These are phyloP conservation scores for Fragaria vesca DNA, from an alignment of 306 rosid genomes.

Conservation along the genomic window DNA sequence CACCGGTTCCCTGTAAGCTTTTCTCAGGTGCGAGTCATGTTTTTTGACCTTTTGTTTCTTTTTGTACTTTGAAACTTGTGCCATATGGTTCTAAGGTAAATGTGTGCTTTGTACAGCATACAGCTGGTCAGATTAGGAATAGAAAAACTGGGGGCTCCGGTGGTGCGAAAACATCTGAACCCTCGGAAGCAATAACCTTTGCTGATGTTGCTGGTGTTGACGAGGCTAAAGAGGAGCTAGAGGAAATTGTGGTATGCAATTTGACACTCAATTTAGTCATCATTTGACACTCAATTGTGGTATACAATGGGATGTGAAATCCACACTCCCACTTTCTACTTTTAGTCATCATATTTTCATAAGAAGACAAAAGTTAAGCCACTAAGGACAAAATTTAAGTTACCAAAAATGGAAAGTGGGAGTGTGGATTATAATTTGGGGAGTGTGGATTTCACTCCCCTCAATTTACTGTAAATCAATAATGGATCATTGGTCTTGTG, in stretches of 20 bases:
- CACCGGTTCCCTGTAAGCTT: slow-evolving; percentile 83
- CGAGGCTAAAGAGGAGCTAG: slow-evolving; percentile 98
- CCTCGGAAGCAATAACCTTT: slow-evolving; percentile 81
- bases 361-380: too few species aligned
- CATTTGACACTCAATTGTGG: too few species aligned
- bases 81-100: slow-evolving; percentile 30
- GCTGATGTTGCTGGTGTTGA: slow-evolving; percentile 98
- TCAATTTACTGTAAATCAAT: slow-evolving; percentile 12
- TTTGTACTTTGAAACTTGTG: slow-evolving; percentile 16
- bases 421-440: too few species aligned
- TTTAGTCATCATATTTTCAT: too few species aligned
- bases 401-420: too few species aligned
- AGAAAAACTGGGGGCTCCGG: slow-evolving; percentile 78
- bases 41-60: background rate
- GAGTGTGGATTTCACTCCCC: background rate
- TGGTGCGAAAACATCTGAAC: slow-evolving; percentile 73
- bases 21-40: slow-evolving; percentile 58
- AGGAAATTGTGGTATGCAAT: slow-evolving; percentile 89
- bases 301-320: too few species aligned
- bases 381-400: too few species aligned
- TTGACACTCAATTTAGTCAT: slow-evolving; percentile 23
- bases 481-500: slow-evolving; percentile 15
- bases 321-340: too few species aligned
- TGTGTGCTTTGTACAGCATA: slow-evolving; percentile 58
- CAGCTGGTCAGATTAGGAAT: slow-evolving; percentile 87